Evolutionary conservation across 2,329 filamentous ascomycete genomes (phyloP).

Genomic region (Botryotinia globosa): DNA sequence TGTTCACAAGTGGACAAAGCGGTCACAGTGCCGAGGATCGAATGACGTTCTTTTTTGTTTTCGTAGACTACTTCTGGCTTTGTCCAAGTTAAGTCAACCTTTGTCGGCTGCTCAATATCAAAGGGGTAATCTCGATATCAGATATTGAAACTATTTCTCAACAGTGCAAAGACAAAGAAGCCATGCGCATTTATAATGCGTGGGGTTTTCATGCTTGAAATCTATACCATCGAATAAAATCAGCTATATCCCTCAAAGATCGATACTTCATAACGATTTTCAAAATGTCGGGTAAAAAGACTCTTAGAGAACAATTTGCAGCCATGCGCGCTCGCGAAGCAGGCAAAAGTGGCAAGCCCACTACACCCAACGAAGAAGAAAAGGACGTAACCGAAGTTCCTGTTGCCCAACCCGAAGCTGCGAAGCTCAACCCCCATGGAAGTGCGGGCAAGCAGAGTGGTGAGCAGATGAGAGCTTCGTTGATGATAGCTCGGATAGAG

Average conservation of each 20-base stretch:
- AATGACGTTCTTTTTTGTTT: background rate
- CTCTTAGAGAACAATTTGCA: background rate
- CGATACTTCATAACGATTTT: background rate
- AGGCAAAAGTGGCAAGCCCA: background rate
- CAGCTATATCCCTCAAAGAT: background rate
- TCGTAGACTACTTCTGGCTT: background rate
- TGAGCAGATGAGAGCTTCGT: background rate
- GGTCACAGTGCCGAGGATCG: background rate
- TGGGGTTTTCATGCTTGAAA: background rate
- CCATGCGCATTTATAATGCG: background rate
- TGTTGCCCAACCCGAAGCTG: background rate
- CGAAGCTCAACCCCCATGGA: background rate
- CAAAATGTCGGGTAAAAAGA: background rate
- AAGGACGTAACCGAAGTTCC: background rate
- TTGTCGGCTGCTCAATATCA: background rate
- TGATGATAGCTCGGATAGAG: background rate
- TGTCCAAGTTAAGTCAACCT: background rate
- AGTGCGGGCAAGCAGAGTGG: background rate
- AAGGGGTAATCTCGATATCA: background rate
- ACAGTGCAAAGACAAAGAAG: background rate
- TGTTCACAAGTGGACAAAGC: background rate
- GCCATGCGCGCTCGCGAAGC: background rate
- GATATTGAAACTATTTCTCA: background rate
- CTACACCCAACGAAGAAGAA: background rate
- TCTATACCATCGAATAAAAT: background rate